Base-by-base conservation (phyloP, 2,329 filamentous ascomycete genomes). In the Colletotrichum paranaense region DNA sequence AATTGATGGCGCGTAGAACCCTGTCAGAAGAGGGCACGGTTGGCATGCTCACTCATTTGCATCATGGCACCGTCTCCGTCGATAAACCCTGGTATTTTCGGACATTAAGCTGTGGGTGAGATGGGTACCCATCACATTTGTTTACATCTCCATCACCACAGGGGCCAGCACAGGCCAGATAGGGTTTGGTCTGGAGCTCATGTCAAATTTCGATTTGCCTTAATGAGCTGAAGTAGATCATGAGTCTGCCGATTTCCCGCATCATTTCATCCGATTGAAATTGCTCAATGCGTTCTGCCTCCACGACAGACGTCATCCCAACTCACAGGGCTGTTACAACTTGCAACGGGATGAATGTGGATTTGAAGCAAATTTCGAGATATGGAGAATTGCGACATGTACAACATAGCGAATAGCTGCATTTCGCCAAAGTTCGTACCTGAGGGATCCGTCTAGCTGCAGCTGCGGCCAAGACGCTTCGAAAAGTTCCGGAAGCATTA, bases 21-120 rank as follows among this genome's bases (percentile, higher is more conserved):
- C 46, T 73, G 62, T 72, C 62, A 64, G 38, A 62, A 32, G 68
- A 22, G 56, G 56, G 57, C 68, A 72, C 68, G 52, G 72, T 52
- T 65, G 68, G 62, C 63, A 74, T 64, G 68, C 59, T 74, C 38
- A 42, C 38, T 68, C 49, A 68, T 72, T 74, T 74, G 67, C 67
- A 70, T 63, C 57, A 67, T 66, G 46, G 62, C 63, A 26, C 55
- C 52, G 59, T 72, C 57, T 74, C 32, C 52, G 52, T 46, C 68
- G 52, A 55, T 52, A 58, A 72, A 72, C 57, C 72, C 72, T 73
- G 72, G 72, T 57, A 74, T 68, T 53, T 64, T 74, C 72, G 72
- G 72, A 68, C 63, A 74, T 74, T 73, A 74, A 74, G 26, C 42
- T 74, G 68, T 73, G 71, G 71, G 56, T 62, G 71, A 66, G 30